phyloP scores from a whole-genome alignment of 2,329 filamentous ascomycete species.

The Penicillium rolfsii region DNA sequence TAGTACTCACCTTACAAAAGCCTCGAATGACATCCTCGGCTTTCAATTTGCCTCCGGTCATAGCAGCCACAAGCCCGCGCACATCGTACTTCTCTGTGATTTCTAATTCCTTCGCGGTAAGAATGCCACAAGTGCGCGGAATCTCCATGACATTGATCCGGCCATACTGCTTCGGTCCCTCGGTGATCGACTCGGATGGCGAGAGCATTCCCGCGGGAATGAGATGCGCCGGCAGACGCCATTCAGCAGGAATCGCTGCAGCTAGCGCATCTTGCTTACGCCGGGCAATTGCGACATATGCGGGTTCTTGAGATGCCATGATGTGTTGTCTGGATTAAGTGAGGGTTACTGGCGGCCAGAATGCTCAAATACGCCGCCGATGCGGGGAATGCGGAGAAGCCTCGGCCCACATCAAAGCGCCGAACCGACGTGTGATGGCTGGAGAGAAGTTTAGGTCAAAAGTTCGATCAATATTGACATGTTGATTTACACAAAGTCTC shows the following conservation, averaged over 20 bases:
- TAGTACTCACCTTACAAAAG: conserved; percentile 55
- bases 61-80: conserved; percentile 40
- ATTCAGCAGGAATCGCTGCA: conserved; percentile 45
- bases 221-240: conserved; percentile 39
- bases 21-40: conserved; percentile 55
- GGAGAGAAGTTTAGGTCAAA: not conserved
- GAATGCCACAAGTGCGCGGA: conserved; percentile 57
- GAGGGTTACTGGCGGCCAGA: not conserved
- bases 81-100: conserved; percentile 61
- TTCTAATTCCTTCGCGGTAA: conserved; percentile 54
- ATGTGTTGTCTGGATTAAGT: conserved; percentile 8
- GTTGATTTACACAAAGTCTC: not conserved
- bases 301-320: conserved; percentile 27
- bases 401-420: conserved; percentile 12
- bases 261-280: conserved; percentile 45
- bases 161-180: conserved; percentile 36
- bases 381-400: conserved; percentile 28
- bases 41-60: conserved; percentile 40
- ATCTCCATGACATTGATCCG: conserved; percentile 51
- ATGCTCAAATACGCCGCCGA: conserved; percentile 6
- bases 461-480: not conserved
- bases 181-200: conserved; percentile 40
- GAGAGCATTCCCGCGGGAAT: conserved; percentile 43
- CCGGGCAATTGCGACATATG: conserved; percentile 40
- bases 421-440: not conserved